phyloP scores from a whole-genome alignment of 2,329 filamentous ascomycete genomes.

The Exophiala sp. region DNA sequence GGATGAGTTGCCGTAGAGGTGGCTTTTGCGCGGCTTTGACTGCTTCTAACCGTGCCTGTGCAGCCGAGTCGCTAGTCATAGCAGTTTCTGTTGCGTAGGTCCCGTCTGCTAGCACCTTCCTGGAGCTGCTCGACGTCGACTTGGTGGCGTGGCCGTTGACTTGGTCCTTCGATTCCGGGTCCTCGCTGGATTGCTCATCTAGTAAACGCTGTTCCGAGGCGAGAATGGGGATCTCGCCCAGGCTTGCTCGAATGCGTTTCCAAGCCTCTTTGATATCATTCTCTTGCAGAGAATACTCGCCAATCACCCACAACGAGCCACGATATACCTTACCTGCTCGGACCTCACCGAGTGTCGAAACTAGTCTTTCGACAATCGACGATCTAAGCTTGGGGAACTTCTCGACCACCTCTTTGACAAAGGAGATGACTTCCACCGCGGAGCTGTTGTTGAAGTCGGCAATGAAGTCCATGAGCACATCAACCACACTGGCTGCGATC shows the following conservation, averaged over 20 bases:
- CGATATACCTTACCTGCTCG: conserved; percentile 95
- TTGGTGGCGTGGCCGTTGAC: conserved; percentile 75
- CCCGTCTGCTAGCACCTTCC: conserved; percentile 89
- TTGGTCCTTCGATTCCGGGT: conserved; percentile 59
- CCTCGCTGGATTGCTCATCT: conserved; percentile 70
- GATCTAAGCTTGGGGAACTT: conserved; percentile 87
- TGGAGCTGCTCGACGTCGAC: conserved; percentile 58
- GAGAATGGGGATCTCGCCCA: conserved; percentile 95
- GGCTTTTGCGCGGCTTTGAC: conserved; percentile 97
- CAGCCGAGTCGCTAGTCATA: conserved; percentile 83
- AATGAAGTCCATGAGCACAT: conserved; percentile 97
- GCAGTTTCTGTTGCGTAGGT: conserved; percentile 97
- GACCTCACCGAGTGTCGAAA: conserved; percentile 86
- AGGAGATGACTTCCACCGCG: conserved; percentile 94
- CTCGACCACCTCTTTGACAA: conserved; percentile 98
- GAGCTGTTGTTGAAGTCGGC: conserved; percentile 96
- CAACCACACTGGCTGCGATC: conserved; percentile 92
- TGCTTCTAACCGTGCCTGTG: conserved; percentile 85
- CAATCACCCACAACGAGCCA: conserved; percentile 94
- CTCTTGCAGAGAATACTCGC: conserved; percentile 91
- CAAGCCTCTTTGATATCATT: conserved; percentile 93
- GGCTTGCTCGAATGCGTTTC: conserved; percentile 87
- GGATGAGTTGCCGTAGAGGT: conserved; percentile 84
- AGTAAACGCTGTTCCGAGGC: conserved; percentile 88
- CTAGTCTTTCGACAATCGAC: conserved; percentile 80